Evolutionary conservation across 495 filamentous ascomycete genomes (phyloP), one percentile per base, ranked within the genome.

Genomic region (Penicillium lagena): DNA sequence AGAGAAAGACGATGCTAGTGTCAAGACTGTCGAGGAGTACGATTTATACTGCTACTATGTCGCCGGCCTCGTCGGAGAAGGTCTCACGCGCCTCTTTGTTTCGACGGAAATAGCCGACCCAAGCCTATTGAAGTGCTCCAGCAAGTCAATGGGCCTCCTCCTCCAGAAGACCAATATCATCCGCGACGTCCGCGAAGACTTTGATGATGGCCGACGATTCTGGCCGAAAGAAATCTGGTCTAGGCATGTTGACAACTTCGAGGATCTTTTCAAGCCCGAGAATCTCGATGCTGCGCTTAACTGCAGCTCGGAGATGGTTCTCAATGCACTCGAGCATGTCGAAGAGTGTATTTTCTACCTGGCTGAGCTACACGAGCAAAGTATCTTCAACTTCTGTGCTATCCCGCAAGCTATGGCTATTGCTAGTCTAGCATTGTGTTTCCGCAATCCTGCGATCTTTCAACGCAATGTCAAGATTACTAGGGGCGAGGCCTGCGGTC

Each of bases 361-460:
- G 70, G 94, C 94, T 14, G 94, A 89, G 13, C 77, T 97, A 35
- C 87, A 86, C 45, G 93, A 98, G 63, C 93, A 97, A 69, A 93
- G 87, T 63, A 89, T 96, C n/a, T 98, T 98, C 84, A 97, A 98
- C 73, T 98, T 98, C 63, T 88, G 88, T 35, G 91, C 94, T 34
- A 98, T 98, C 54, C 93, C 93, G n/a, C 93, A 98, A 67, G 71
- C 83, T 47, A 98, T 98, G 93, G 93, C 94, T 27, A 96, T 98
- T 64, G 91, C 93, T 2, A 97, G 90, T 1, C 64, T 96, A 32
- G 72, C 94, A 43, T 73, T 93, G 29, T 86, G 91, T 56, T 98
- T 96, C 78, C 83, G 87, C 56, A 98, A 98, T 59, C 87, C 87
- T 31, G 75, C 77, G 43, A 83, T 98, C 42, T 96, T 95, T 67